Evolutionary conservation across 2,329 filamentous ascomycete genomes (phyloP).

Genomic region (Hawksworthiomyces lignivorus): DNA sequence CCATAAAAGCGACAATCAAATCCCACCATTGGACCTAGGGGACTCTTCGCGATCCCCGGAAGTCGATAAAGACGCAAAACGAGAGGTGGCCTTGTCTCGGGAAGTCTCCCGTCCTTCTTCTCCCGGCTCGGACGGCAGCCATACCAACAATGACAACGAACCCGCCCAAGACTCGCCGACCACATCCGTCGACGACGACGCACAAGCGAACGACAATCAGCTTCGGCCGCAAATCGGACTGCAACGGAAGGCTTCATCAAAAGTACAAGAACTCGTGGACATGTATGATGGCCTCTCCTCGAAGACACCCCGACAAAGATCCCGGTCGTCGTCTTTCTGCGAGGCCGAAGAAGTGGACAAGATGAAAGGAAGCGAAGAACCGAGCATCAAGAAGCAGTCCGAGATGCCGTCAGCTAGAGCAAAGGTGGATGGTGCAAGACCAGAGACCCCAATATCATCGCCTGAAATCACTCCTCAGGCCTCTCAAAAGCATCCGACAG

Average conservation of each 20-base stretch:
- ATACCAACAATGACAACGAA: constrained; percentile 20
- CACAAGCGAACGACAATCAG: constrained; percentile 11
- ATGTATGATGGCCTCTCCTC: constrained; percentile 38
- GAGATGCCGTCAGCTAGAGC: no score
- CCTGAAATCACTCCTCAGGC: no score
- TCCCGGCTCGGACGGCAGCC: constrained; percentile 21
- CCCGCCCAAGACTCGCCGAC: constrained; percentile 35
- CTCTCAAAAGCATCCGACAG: no score
- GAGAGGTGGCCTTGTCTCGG: no score
- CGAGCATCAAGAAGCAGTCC: no score
- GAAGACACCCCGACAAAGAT: not conserved
- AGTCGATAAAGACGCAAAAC: no score
- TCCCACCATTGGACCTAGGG: no score
- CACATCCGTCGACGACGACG: constrained; percentile 37
- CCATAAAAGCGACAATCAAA: no score
- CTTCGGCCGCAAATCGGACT: constrained; percentile 16
- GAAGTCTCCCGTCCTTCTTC: constrained; percentile 15
- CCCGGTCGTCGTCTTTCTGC: not conserved
- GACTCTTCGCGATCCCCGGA: no score
- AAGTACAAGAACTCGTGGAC: constrained; percentile 43
- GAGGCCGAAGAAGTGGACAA: not conserved
- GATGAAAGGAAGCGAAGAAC: no score
- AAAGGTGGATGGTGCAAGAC: no score
- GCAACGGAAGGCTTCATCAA: constrained; percentile 29
- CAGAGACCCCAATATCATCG: no score